These are phyloP conservation scores for Eucalyptus marginata DNA, from an alignment of 345 rosid genomes.

Conservation along the genomic window DNA sequence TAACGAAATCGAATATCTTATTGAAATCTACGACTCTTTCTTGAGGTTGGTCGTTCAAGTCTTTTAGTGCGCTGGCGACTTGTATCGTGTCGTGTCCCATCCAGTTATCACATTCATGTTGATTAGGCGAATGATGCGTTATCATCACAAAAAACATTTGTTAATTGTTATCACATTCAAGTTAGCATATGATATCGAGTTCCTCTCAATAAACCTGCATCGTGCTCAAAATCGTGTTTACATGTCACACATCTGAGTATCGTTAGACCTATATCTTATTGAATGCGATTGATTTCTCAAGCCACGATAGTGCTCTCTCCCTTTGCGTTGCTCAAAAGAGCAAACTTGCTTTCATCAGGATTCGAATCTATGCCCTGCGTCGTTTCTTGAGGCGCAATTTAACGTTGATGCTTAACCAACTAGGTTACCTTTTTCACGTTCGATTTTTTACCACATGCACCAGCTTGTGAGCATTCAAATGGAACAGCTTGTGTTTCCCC, in stretches of 20 bases:
- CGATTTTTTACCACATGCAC: not conserved
- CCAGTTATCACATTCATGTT: fast-evolving
- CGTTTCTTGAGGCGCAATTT: not conserved
- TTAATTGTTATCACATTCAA: no score
- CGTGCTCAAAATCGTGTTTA: not conserved
- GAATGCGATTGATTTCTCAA: not conserved
- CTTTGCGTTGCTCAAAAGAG: not conserved
- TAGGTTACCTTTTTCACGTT: not conserved
- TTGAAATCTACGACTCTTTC: fast-evolving
- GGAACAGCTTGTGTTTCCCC: not conserved
- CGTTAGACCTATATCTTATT: not conserved
- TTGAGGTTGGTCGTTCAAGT: not conserved
- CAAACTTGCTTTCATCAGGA: not conserved
- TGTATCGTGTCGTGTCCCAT: fast-evolving
- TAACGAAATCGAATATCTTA: not conserved
- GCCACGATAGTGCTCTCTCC: not conserved
- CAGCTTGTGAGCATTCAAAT: not conserved
- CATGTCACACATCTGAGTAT: not conserved
- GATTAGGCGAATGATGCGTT: no score
- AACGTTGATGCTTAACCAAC: not conserved
- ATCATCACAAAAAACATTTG: not conserved
- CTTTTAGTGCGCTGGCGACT: fast-evolving
- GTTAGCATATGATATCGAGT: not conserved
- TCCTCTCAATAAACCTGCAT: not conserved
- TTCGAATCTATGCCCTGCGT: not conserved